These are phyloP conservation scores for Aspergillus sclerotiicarbonarius DNA, from an alignment of 495 filamentous ascomycete genomes.

Conservation along the genomic window DNA sequence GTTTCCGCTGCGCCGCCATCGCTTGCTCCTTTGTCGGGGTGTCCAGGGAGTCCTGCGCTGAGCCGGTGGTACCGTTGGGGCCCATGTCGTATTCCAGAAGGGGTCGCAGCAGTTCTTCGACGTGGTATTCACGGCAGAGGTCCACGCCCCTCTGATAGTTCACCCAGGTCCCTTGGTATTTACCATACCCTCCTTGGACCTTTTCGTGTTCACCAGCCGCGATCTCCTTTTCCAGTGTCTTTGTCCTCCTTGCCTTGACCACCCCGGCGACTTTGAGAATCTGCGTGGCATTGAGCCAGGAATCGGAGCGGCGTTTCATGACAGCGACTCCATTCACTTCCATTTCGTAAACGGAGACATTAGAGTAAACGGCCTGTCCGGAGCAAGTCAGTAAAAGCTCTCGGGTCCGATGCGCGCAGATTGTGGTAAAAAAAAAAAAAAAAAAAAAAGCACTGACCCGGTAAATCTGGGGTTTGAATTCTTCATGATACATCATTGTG, in stretches of 20 bases:
- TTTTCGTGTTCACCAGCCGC: constrained; percentile 95
- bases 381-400: constrained; percentile 14
- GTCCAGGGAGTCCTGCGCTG: constrained; percentile 62
- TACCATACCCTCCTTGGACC: constrained; percentile 96
- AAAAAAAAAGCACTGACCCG: constrained; percentile 66
- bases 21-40: constrained; percentile 99
- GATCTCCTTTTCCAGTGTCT: constrained; percentile 97
- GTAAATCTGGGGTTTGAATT: constrained; percentile 71
- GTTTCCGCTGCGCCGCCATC: constrained; percentile 94
- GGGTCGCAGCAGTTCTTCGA: constrained; percentile 80
- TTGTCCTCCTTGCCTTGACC: constrained; percentile 94
- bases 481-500: constrained; percentile 49
- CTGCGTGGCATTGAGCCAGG: constrained; percentile 93
- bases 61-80: constrained; percentile 65
- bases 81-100: constrained; percentile 87
- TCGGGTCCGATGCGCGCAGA: not conserved
- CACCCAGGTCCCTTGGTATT: constrained; percentile 99
- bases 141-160: constrained; percentile 86
- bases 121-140: constrained; percentile 90
- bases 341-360: constrained; percentile 96
- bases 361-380: constrained; percentile 84
- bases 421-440: constrained; percentile 3
- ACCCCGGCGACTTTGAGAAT: constrained; percentile 95
- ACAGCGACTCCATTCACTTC: constrained; percentile 87
- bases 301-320: constrained; percentile 89